A percentile compares a stretch with the other conserved stretches of the same genome.
Evolutionary conservation across 441 rosid genomes (phyloP).

Genomic region (Gossypium lobatum): DNA sequence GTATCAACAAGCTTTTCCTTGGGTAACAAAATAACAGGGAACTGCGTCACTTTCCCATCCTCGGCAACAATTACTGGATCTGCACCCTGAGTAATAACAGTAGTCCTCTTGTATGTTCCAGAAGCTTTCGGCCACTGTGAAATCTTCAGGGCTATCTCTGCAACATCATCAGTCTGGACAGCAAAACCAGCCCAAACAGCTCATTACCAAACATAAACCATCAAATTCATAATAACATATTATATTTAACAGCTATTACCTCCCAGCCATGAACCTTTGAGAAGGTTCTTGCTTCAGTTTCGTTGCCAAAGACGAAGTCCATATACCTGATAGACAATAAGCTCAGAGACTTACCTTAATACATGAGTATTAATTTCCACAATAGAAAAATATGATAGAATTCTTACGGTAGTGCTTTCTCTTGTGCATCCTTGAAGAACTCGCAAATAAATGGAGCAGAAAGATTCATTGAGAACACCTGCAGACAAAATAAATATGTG

Average conservation of each 20-base stretch:
- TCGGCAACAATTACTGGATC: slow-evolving; percentile 92
- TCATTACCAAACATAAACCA: neutral
- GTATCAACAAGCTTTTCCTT: slow-evolving; percentile 90
- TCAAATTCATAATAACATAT: slow-evolving; percentile 2
- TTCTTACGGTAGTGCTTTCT: slow-evolving; percentile 70
- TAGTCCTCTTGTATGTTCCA: slow-evolving; percentile 79
- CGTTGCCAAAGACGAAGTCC: slow-evolving; percentile 91
- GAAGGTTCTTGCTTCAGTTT: slow-evolving; percentile 89
- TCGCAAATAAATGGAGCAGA: slow-evolving; percentile 98
- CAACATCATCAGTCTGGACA: slow-evolving; percentile 72
- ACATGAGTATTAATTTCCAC: neutral
- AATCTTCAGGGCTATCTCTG: slow-evolving; percentile 83
- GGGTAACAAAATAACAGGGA: slow-evolving; percentile 68
- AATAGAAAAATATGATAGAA: neutral
- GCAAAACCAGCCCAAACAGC: slow-evolving; percentile 6
- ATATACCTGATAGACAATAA: slow-evolving; percentile 46
- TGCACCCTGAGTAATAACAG: slow-evolving; percentile 90
- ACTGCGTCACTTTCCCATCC: slow-evolving; percentile 78
- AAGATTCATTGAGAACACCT: slow-evolving; percentile 89
- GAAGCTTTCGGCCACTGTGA: slow-evolving; percentile 87
- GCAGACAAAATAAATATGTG: slow-evolving; percentile 19
- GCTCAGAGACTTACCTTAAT: neutral
- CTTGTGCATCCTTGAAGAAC: slow-evolving; percentile 87
- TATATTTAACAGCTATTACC: slow-evolving; percentile 36
- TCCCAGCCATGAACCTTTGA: slow-evolving; percentile 95